Evolutionary conservation across 495 filamentous ascomycete genomes (phyloP), one percentile per base, ranked within the genome.

Genomic region (Tuber brumale): DNA sequence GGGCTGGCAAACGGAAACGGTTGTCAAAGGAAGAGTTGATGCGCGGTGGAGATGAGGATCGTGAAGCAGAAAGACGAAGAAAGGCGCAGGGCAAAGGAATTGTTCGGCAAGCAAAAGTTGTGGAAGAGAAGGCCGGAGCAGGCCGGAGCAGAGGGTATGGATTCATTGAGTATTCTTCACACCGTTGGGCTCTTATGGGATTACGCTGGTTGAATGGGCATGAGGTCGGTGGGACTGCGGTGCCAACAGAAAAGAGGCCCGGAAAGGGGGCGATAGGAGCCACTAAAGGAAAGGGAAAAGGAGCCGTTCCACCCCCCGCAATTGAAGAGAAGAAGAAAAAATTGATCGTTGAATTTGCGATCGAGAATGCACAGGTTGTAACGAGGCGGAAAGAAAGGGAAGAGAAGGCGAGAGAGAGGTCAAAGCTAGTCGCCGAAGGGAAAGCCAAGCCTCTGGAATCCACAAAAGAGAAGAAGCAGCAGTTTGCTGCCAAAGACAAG

Each of bases 291-390:
- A 66, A 66, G 57, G 27, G 27, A 35, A 75, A 77, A 51, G 57
- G 61, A 45, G 46, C 76, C 19, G 44, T 72, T 27, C 74, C 80
- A 14, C 74, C 71, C 2, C 45, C 72, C 19, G 43, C 71, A 21
- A 51, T 37, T 19, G 81, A 79, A 51, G 90, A 91, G 72, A 88
- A 86, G 82, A 92, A 90, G 84, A 92, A 92, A 84, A 87, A 94
- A 21, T 84, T 98, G 71, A 93, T 99, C 84, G 95, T 94, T 48
- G 95, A 99, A 83, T 99, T 99, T 85, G 95, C 95, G 19, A 97
- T 99, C 83, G 95, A 99, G 84, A 99, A 99, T 80, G 94, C 93
- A 9, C 93, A 97, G 81, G 95, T 99, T 7, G 92, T 99, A 48
- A 86, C 88, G 75, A 87, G 95, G 74, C 86, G 95, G 39, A 89